Conservation (phyloP, 2,329 filamentous ascomycete genomes). For the Tothia fuscella region DNA sequence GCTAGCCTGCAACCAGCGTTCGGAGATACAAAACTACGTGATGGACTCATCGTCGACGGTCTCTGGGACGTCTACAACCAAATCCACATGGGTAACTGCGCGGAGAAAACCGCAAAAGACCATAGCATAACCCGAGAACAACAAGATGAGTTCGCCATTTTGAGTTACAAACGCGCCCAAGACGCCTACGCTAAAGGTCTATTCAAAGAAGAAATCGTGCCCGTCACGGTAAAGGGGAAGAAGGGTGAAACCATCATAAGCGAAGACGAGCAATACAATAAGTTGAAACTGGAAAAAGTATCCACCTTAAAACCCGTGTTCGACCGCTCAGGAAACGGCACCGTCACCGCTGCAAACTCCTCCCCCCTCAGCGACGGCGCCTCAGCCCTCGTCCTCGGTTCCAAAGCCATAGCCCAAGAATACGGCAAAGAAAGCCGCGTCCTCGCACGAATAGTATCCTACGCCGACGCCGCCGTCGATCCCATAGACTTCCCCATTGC, state of each 20-base stretch:
- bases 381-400: conserved; percentile 76
- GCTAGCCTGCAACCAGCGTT: conserved; percentile 75
- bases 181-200: conserved; percentile 72
- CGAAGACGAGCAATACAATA: conserved; percentile 80
- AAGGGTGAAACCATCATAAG: conserved; percentile 69
- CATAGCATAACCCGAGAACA: conserved; percentile 67
- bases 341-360: conserved; percentile 88
- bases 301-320: conserved; percentile 84
- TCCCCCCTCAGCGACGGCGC: conserved; percentile 93
- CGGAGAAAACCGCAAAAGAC: conserved; percentile 88
- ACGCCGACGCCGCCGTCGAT: conserved; percentile 82
- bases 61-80: conserved; percentile 94
- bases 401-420: conserved; percentile 65
- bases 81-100: conserved; percentile 96
- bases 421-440: conserved; percentile 69
- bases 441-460: conserved; percentile 73
- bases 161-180: conserved; percentile 80
- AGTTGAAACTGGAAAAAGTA: conserved; percentile 78
- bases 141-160: conserved; percentile 84
- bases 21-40: conserved; percentile 76
- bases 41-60: conserved; percentile 88
- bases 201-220: conserved; percentile 82
- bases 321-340: conserved; percentile 61
- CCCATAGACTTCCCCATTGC: conserved; percentile 91
- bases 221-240: conserved; percentile 71